phyloP scores from a whole-genome alignment of 805 yeast species.

The Myxozyma sirexii region DNA sequence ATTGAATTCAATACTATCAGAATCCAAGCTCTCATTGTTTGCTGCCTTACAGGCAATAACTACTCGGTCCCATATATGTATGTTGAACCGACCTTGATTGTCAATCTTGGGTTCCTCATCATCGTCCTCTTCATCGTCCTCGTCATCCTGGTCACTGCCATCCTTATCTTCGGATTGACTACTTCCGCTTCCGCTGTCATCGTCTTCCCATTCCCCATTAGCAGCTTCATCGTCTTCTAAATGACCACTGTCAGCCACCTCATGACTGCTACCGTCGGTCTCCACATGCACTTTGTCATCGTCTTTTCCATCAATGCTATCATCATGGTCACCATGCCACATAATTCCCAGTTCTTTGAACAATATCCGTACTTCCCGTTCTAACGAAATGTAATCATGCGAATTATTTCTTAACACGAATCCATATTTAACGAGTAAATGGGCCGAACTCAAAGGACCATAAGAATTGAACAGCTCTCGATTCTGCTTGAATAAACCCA shows the following conservation, averaged over 20 bases:
- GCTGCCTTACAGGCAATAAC: not conserved
- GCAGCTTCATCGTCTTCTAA: not conserved
- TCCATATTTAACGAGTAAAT: conserved; percentile 75
- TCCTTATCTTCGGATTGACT: not conserved
- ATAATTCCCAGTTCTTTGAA: conserved; percentile 9
- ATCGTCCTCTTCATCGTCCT: conserved; percentile 9
- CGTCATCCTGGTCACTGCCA: not conserved
- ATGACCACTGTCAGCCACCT: not conserved
- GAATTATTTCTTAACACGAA: conserved; percentile 61
- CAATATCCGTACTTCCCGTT: conserved; percentile 14
- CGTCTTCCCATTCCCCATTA: conserved; percentile 1
- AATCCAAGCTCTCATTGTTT: not conserved
- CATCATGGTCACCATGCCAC: conserved; percentile 16
- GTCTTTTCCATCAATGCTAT: too few relatives aligned
- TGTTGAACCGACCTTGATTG: conserved; percentile 4
- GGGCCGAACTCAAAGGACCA: conserved; percentile 70
- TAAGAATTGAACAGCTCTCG: conserved; percentile 80
- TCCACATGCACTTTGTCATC: too few relatives aligned
- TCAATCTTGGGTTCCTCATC: conserved; percentile 15
- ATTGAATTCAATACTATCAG: not conserved
- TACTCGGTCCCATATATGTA: conserved; percentile 16
- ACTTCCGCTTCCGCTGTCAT: not conserved
- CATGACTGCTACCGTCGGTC: too few relatives aligned
- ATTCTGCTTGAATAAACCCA: not conserved
- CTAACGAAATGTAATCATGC: conserved; percentile 43